Conservation (phyloP, 1,139 yeast genomes). For the Nakaseomyces delphensis region DNA sequence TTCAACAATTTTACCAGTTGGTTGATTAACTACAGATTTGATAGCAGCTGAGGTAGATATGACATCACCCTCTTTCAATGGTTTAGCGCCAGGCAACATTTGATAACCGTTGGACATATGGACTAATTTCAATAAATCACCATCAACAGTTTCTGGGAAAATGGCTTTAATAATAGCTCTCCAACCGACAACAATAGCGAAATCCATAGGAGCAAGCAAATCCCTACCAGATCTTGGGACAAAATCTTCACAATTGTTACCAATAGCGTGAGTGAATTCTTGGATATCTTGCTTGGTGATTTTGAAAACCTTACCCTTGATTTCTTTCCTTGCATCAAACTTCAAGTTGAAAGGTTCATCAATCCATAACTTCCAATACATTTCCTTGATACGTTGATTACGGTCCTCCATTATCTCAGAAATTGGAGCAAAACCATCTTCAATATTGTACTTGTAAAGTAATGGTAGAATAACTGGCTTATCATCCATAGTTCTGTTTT, state of each 20-base stretch:
- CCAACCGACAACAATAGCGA: constrained; percentile 98
- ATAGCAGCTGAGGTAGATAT: constrained; percentile 78
- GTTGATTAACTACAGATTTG: constrained; percentile 80
- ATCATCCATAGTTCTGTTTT: constrained; percentile 77
- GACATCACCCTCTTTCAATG: constrained; percentile 79
- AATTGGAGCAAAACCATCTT: constrained; percentile 91
- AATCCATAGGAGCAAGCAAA: constrained; percentile 96
- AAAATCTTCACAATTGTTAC: constrained; percentile 93
- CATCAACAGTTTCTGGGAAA: constrained; percentile 93
- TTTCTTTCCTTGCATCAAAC: constrained; percentile 60
- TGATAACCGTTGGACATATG: constrained; percentile 92
- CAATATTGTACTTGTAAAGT: constrained; percentile 69
- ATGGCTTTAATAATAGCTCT: constrained; percentile 93
- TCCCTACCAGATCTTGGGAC: constrained; percentile 80
- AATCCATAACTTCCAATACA: constrained; percentile 97
- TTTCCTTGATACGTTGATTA: constrained; percentile 85
- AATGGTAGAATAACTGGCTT: constrained; percentile 67
- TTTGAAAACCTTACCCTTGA: constrained; percentile 53
- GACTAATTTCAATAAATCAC: constrained; percentile 87
- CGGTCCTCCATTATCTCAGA: constrained; percentile 84
- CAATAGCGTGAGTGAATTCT: constrained; percentile 94
- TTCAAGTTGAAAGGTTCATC: constrained; percentile 59
- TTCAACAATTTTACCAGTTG: constrained; percentile 91
- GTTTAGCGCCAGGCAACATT: constrained; percentile 87
- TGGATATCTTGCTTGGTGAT: constrained; percentile 73